These are phyloP conservation scores for Aspergillus diversus DNA, from an alignment of 495 filamentous ascomycete genomes.

Conservation along the genomic window DNA sequence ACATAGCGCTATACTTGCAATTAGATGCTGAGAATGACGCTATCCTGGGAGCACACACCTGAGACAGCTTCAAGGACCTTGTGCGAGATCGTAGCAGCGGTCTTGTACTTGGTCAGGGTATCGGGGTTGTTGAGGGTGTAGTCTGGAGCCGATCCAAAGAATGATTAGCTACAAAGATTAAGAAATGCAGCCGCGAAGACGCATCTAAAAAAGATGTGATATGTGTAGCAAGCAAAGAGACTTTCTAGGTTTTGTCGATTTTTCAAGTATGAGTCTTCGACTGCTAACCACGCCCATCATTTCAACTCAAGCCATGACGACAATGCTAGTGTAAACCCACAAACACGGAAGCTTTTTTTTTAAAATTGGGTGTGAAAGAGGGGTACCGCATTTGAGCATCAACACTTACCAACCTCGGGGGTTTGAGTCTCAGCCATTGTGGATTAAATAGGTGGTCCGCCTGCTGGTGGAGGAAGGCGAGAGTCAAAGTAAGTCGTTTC, in stretches of 20 bases:
- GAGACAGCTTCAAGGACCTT: conserved; percentile 87
- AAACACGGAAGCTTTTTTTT: conserved; percentile 46
- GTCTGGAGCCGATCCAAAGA: conserved; percentile 56
- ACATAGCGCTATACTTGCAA: conserved; percentile 61
- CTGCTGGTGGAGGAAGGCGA: conserved; percentile 25
- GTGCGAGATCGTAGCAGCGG: conserved; percentile 89
- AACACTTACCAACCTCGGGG: conserved; percentile 52
- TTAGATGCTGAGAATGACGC: conserved; percentile 26
- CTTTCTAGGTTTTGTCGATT: background rate
- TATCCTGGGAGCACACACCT: conserved; percentile 43
- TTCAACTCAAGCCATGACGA: conserved; percentile 18
- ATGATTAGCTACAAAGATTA: conserved; percentile 22
- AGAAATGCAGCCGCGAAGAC: background rate
- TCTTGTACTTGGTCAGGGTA: conserved; percentile 98
- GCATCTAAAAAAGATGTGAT: conserved; percentile 1
- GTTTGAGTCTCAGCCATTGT: conserved; percentile 49
- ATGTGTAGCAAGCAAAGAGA: background rate
- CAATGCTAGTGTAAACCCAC: conserved; percentile 39
- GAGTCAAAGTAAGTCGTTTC: conserved; percentile 23
- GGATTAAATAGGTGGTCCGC: conserved; percentile 31
- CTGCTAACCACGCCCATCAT: conserved; percentile 8
- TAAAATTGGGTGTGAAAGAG: conserved; percentile 26
- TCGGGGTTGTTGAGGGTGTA: conserved; percentile 96
- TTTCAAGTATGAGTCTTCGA: background rate
- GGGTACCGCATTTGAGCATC: conserved; percentile 18